Base-by-base conservation (phyloP, 345 rosid species). In the Eucalyptus victrix region DNA sequence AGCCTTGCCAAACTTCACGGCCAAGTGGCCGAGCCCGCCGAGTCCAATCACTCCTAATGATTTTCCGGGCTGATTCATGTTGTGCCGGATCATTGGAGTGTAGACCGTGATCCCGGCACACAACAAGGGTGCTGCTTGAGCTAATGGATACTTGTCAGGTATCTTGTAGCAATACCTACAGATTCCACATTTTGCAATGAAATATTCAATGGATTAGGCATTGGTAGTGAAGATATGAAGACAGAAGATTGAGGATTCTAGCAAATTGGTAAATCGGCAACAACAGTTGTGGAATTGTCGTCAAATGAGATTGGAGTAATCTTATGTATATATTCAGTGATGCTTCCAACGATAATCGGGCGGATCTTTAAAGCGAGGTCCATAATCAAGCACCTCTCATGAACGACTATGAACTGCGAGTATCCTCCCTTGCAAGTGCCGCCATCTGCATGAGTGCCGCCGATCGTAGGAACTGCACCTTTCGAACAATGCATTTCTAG, bases 1-100 rank as follows among this genome's bases (percentile, higher is more conserved):
- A 26, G 94, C 93, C 90, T 92, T 93, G 24, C 91, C 95, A 62
- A 94, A 93, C 92, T 91, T 90, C 87, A 92, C 93, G 2, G 93
- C 90, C 93, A 94, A 89, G 92, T 91, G 95, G 18, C 94, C 94
- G 19, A 93, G 94, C 37, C 93, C 95, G 15, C 94, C 93, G 7
- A 91, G 92, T 6, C 95, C 94, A 3, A 94, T 89, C 53, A 92
- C 95, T 11, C 95, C 93, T 19, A 94, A 80, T 80, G 89, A 69
- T 87, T 93, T 92, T 23, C 94, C 95, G 0, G 94, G 92, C 89
- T 93, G 93, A 86, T 94, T 93, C 92, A 94, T 93, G 67, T 89
- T 90, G 53, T 92, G 92, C 85, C 87, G 88, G 87, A 92, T 89
- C 93, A 94, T 90, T 2, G 95, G 93, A 62, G 87, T 88, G 90